These are phyloP conservation scores for Cystobasidium onofrii DNA, from an alignment of 768 basidiomycete species.

Conservation along the genomic window DNA sequence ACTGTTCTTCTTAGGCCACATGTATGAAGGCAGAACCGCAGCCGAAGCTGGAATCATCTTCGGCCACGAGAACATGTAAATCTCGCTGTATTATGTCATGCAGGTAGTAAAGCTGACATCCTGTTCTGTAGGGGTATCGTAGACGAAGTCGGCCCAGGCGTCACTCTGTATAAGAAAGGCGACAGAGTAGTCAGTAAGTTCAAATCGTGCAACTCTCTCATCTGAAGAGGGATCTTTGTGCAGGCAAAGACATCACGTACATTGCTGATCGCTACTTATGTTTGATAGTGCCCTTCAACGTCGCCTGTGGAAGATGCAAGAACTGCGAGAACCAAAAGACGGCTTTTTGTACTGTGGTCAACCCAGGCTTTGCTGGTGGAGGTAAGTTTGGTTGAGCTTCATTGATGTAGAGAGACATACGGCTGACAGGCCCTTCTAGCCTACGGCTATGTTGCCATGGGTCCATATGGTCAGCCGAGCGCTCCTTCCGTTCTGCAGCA, in stretches of 20 bases:
- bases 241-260: no score
- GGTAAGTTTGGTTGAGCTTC: background rate
- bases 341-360: slow-evolving; percentile 56
- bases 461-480: slow-evolving; percentile 48
- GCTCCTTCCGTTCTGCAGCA: background rate
- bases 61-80: slow-evolving; percentile 25
- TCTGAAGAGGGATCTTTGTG: no score
- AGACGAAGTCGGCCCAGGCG: slow-evolving; percentile 43
- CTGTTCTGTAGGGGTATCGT: slow-evolving; percentile 48
- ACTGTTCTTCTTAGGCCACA: background rate
- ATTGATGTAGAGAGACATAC: background rate
- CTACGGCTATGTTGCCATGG: slow-evolving; percentile 54
- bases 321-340: slow-evolving; percentile 54
- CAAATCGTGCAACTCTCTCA: no score
- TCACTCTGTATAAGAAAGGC: slow-evolving; percentile 47
- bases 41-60: slow-evolving; percentile 33
- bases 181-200: slow-evolving; percentile 52
- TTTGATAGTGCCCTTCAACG: slow-evolving; percentile 56
- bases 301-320: slow-evolving; percentile 55
- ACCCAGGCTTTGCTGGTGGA: slow-evolving; percentile 48
- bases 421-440: background rate
- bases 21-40: slow-evolving; percentile 31
- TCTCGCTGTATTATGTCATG: no score
- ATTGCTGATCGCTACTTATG: no score
- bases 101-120: no score